A percentile compares a stretch with the other conserved stretches of the same genome.
Evolutionary conservation across 2,329 filamentous ascomycete genomes (phyloP).

Genomic region (Apiospora kogelbergensis): DNA sequence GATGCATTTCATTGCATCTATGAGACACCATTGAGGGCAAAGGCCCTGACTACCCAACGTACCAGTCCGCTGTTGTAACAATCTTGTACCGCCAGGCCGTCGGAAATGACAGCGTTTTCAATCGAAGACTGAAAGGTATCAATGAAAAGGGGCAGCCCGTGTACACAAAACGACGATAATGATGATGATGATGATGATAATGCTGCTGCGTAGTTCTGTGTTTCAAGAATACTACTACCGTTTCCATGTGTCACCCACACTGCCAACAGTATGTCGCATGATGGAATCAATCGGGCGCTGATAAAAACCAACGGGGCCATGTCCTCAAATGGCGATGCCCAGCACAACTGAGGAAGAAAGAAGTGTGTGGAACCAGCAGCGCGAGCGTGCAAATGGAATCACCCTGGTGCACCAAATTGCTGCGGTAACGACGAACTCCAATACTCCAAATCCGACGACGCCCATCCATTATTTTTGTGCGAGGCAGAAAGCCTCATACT

Average conservation of each 20-base stretch:
- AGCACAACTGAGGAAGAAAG: background rate
- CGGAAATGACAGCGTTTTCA: background rate
- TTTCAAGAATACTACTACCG: background rate
- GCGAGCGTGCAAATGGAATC: constrained; percentile 1
- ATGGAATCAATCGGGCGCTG: background rate
- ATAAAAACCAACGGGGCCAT: background rate
- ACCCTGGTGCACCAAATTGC: background rate
- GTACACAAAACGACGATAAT: background rate
- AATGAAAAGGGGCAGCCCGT: background rate
- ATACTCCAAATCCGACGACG: background rate
- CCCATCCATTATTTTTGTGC: background rate
- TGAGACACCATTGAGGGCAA: background rate
- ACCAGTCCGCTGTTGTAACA: background rate
- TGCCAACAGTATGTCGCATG: background rate
- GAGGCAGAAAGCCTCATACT: background rate
- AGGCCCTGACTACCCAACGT: background rate
- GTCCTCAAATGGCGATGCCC: background rate
- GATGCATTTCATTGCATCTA: constrained; percentile 7
- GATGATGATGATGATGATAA: too few species aligned
- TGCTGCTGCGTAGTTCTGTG: background rate
- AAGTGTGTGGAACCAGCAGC: background rate
- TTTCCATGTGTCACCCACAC: background rate
- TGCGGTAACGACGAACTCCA: background rate
- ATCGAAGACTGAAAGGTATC: background rate
- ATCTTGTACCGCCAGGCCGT: background rate